Base-by-base conservation (phyloP, 164 flowering plant genomes). In the Stephania japonica region DNA sequence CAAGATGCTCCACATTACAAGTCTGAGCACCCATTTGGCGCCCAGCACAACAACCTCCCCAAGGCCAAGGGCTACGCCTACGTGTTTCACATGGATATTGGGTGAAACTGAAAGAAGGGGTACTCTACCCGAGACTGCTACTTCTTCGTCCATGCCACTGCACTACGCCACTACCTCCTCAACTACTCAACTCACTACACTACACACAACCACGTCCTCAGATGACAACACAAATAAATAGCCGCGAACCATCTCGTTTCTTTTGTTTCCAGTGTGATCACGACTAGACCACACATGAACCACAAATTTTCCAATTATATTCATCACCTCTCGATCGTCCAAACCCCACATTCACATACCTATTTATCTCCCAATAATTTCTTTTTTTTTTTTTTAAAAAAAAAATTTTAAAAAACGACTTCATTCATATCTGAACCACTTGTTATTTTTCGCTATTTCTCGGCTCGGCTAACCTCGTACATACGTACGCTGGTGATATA, bases 1-100 rank as follows among this genome's bases (percentile, higher is more conserved):
- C 73, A 92, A 87, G 61, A 87, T 26, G 14, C 67, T 82, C 95
- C 91, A 90, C 83, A 92, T 87, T 18, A 80, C 26, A 75, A 75
- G 11, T 76, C 78, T 88, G 71, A 94, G 82, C 70, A 77, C 67
- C 91, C 89, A 83, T 86, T 83, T 87, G 2, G 73, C 62, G 0
- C 69, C 72, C 41, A 82, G 26, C 50, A 75, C 9, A 25, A 80
- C 38, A 0, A 77, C 32, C 18, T 80, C 4, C 38, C 3, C 38
- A 32, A 32, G n/a, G n/a, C n/a, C 70, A 69, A 47, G 49, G 49
- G 12, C 11, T 7, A 7, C 8, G 49, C 49, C 3, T 9, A 9
- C 49, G 49, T 44, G 49, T 44, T 44, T 44, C 8, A 7, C 12
- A 44, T 9, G 49, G 49, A 44, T 44, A 13, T 44, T 44, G 12